Percentiles rank a stretch among this genome's conserved stretches.
Conservation (phyloP, 2,329 filamentous ascomycete species). For the Diaporthe ilicicola region DNA sequence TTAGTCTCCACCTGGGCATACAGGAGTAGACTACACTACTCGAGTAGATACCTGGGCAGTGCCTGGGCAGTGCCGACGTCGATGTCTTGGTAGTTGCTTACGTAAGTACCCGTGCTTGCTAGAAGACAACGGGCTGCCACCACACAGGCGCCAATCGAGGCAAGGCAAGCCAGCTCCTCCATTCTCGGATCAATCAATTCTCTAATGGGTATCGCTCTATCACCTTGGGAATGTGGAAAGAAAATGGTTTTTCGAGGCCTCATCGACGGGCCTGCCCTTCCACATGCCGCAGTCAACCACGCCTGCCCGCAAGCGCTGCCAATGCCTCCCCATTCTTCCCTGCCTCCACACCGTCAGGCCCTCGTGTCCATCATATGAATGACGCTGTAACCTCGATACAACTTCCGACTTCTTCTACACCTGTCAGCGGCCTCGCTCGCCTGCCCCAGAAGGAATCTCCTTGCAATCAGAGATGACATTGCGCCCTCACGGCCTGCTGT, state of each 20-base stretch:
- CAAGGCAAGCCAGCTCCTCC: not conserved
- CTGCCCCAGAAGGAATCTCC: not conserved
- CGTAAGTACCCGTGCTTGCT: not conserved
- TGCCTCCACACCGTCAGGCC: not conserved
- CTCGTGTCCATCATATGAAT: no score
- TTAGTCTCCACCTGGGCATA: no score
- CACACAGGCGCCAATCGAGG: not conserved
- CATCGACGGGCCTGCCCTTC: not conserved
- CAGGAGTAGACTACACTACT: not conserved
- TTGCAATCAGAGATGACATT: not conserved
- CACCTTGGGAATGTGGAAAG: not conserved
- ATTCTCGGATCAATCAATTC: not conserved
- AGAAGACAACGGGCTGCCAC: not conserved
- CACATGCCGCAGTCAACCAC: not conserved
- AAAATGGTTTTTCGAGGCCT: not conserved
- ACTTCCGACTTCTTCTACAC: not conserved
- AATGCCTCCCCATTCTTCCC: not conserved
- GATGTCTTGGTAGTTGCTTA: not conserved
- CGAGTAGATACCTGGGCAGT: not conserved
- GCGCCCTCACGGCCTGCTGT: not conserved
- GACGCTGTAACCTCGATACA: not conserved
- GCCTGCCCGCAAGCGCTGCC: constrained; percentile 2
- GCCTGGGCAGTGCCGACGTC: not conserved
- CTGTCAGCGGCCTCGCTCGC: not conserved
- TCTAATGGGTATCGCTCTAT: constrained; percentile 23